Conservation (phyloP, 2,329 filamentous ascomycete genomes). For the Diaporthe vexans region DNA sequence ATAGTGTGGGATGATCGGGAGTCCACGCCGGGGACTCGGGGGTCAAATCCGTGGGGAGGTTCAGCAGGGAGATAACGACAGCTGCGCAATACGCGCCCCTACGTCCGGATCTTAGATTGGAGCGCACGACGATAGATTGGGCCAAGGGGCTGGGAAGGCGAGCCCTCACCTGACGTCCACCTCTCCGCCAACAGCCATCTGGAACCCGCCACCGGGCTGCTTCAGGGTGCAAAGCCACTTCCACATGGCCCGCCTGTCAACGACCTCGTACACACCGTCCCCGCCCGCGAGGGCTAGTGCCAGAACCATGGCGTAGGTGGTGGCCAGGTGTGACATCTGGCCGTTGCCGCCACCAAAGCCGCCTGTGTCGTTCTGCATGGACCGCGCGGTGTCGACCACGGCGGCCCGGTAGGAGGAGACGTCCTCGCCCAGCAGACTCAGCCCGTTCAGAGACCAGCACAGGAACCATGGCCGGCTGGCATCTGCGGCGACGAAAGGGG, state of each 20-base stretch:
- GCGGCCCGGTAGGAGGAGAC: slow-evolving; percentile 74
- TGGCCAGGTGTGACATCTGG: slow-evolving; percentile 89
- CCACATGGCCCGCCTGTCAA: slow-evolving; percentile 91
- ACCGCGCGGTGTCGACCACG: slow-evolving; percentile 80
- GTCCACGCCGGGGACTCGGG: slow-evolving; percentile 77
- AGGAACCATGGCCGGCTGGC: slow-evolving; percentile 93
- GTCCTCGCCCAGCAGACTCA: slow-evolving; percentile 84
- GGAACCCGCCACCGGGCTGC: slow-evolving; percentile 90
- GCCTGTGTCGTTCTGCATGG: slow-evolving; percentile 85
- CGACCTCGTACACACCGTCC: slow-evolving; percentile 77
- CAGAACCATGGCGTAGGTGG: slow-evolving; percentile 87
- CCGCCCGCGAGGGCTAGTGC: slow-evolving; percentile 85
- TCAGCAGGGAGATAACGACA: slow-evolving; percentile 85
- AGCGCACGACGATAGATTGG: background rate
- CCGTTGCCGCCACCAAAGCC: slow-evolving; percentile 96
- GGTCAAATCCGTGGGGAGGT: slow-evolving; percentile 85
- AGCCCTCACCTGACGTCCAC: slow-evolving; percentile 82
- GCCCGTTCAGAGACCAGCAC: slow-evolving; percentile 88
- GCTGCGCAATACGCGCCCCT: slow-evolving; percentile 94
- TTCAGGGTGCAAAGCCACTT: slow-evolving; percentile 90
- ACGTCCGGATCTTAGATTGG: slow-evolving; percentile 40
- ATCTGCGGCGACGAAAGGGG: slow-evolving; percentile 81
- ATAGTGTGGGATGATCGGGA: slow-evolving; percentile 72
- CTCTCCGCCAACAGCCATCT: slow-evolving; percentile 87
- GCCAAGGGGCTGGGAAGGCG: background rate